Evolutionary conservation across 202 grass and related monocot species (phyloP).

Genomic region (Zizania palustris): DNA sequence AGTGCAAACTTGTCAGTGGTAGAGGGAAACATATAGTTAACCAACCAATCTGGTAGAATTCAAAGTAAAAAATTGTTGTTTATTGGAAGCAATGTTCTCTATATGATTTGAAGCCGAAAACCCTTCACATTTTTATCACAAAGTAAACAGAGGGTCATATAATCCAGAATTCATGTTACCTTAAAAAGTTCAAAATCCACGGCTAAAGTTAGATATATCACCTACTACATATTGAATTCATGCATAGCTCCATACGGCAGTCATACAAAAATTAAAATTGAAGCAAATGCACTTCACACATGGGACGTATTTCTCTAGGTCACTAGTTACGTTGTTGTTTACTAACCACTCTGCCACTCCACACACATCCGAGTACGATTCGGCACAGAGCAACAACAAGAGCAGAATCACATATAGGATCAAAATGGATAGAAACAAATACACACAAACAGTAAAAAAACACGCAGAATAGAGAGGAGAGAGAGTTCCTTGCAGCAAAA

Average conservation of each 20-base stretch:
- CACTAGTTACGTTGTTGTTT: background rate
- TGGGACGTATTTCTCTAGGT: background rate
- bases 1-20: conserved; percentile 11
- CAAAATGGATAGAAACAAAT: background rate
- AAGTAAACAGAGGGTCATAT: too few relatives aligned
- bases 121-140: background rate
- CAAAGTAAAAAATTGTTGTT: background rate
- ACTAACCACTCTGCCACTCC: conserved; percentile 2
- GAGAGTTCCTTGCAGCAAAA: too few relatives aligned
- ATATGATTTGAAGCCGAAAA: background rate
- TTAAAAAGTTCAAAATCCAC: too few relatives aligned
- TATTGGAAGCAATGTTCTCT: background rate
- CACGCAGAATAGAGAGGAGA: too few relatives aligned
- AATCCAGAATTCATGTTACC: too few relatives aligned
- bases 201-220: background rate
- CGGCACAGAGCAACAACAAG: too few relatives aligned
- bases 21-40: conserved; percentile 2
- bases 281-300: background rate
- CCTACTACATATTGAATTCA: background rate
- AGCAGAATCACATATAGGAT: background rate
- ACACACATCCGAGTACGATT: conserved; percentile 21
- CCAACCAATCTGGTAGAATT: background rate
- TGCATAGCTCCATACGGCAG: background rate
- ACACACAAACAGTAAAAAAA: background rate
- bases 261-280: background rate